Conservation (phyloP, 305 asterid genomes). For the Plantago rigida region DNA sequence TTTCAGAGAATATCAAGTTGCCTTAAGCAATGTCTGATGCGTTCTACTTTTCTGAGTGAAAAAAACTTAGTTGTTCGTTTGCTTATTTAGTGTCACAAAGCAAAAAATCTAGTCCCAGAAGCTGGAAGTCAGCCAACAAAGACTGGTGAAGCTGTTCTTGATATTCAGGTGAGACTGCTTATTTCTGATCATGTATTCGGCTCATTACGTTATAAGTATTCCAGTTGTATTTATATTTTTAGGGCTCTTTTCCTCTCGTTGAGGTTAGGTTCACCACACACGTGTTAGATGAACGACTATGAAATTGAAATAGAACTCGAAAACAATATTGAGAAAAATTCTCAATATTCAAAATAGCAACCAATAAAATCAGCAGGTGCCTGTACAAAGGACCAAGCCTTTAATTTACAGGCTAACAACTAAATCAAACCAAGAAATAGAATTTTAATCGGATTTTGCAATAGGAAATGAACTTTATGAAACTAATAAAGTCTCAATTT, state of each 20-base stretch:
- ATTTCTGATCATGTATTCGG: constrained; percentile 12
- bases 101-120: constrained; percentile 94
- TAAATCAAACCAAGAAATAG: too few relatives aligned
- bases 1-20: constrained; percentile 19
- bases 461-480: too few relatives aligned
- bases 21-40: constrained; percentile 16
- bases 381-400: too few relatives aligned
- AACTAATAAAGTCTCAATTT: too few relatives aligned
- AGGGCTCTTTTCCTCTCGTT: constrained; percentile 3
- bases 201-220: constrained; percentile 13
- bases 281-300: too few relatives aligned
- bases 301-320: too few relatives aligned
- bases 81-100: constrained; percentile 82
- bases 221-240: constrained; percentile 12
- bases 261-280: background rate
- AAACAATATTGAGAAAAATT: too few relatives aligned
- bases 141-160: constrained; percentile 99
- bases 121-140: constrained; percentile 91
- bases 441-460: too few relatives aligned
- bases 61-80: constrained; percentile 23
- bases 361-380: too few relatives aligned
- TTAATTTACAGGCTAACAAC: too few relatives aligned
- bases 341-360: too few relatives aligned
- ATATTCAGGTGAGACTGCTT: constrained; percentile 62
- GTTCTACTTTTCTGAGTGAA: constrained; percentile 20